phyloP scores from a whole-genome alignment of 352 stramenopile species.

The Globisporangium splendens region DNA sequence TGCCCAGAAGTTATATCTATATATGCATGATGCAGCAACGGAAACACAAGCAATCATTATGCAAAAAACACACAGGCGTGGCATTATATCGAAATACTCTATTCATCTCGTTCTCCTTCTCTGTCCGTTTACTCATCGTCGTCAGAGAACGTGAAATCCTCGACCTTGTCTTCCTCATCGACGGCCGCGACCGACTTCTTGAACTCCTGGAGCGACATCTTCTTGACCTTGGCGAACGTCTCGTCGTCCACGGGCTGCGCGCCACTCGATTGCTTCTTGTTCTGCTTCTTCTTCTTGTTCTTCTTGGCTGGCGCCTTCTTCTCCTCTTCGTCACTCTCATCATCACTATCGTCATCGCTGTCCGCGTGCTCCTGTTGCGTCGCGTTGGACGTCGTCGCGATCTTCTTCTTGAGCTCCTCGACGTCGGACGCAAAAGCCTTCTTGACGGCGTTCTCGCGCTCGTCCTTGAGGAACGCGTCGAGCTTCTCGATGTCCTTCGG shows the following conservation, averaged over 20 bases:
- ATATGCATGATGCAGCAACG: neutral
- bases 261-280: constrained; percentile 22
- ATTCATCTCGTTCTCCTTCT: neutral
- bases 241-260: constrained; percentile 55
- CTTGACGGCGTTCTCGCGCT: constrained; percentile 79
- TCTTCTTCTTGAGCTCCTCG: constrained; percentile 63
- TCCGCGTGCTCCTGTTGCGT: constrained; percentile 15
- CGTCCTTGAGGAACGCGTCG: constrained; percentile 73
- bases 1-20: constrained; percentile 8
- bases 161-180: constrained; percentile 68
- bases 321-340: constrained; percentile 39
- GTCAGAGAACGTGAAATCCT: constrained; percentile 74
- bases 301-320: constrained; percentile 20
- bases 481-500: constrained; percentile 86
- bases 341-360: constrained; percentile 21
- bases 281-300: constrained; percentile 42
- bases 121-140: constrained; percentile 48
- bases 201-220: constrained; percentile 83
- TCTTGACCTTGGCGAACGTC: constrained; percentile 69
- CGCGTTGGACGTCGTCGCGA: constrained; percentile 40
- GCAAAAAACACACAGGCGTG: too few species aligned
- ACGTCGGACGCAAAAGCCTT: constrained; percentile 83
- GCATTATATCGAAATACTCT: constrained; percentile 10
- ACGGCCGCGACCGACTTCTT: constrained; percentile 70
- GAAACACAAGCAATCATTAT: neutral